phyloP scores from a whole-genome alignment of 306 rosid species.

The Quercus variabilis region DNA sequence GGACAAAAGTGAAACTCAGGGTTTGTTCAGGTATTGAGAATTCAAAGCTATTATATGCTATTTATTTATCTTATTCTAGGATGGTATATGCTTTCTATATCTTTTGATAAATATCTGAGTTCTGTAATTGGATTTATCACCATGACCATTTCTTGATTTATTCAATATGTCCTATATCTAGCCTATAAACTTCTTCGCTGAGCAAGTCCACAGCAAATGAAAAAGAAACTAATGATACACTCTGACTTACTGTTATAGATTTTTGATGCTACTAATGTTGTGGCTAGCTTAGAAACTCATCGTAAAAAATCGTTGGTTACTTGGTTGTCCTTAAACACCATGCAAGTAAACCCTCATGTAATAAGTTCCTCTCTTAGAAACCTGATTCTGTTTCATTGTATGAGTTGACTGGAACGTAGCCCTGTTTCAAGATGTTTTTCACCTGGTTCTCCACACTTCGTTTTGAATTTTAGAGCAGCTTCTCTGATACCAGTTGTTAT shows the following conservation, averaged over 20 bases:
- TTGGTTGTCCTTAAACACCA: no score
- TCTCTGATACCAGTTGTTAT: neutral
- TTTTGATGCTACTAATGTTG: neutral
- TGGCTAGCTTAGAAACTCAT: neutral
- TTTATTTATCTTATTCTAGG: constrained; percentile 16
- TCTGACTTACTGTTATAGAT: neutral
- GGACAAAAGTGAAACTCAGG: constrained; percentile 89
- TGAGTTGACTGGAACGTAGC: neutral
- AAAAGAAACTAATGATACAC: neutral
- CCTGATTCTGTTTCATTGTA: neutral
- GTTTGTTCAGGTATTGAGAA: constrained; percentile 77
- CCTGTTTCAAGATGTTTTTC: neutral
- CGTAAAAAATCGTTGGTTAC: no score
- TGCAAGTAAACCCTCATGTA: no score
- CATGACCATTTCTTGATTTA: neutral
- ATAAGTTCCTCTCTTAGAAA: neutral
- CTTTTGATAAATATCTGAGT: neutral
- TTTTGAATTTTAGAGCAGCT: neutral
- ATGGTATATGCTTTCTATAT: neutral
- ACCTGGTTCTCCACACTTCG: neutral
- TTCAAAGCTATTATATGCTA: constrained; percentile 7
- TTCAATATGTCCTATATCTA: neutral
- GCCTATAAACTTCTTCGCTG: neutral
- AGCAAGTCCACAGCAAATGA: neutral
- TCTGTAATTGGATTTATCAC: neutral